These are phyloP conservation scores for Kurtzmaniella natalensis DNA, from an alignment of 1,139 yeast genomes.

Conservation along the genomic window DNA sequence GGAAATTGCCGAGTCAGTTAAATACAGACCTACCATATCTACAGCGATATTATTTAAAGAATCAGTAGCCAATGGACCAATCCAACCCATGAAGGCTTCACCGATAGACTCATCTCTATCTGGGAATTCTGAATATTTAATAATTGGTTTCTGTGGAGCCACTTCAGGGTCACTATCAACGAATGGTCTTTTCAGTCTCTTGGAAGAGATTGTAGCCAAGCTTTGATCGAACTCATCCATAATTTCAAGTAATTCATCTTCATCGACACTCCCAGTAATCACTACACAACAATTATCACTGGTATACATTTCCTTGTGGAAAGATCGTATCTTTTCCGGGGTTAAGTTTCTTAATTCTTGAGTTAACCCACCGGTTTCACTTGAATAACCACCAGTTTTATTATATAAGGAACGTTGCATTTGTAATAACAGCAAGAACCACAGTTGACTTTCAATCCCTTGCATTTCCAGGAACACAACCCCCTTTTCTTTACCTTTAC, in stretches of 20 bases:
- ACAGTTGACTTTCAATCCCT: conserved; percentile 80
- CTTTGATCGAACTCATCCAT: conserved; percentile 62
- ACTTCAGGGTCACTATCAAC: conserved; percentile 60
- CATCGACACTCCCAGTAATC: conserved; percentile 80
- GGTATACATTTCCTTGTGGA: conserved; percentile 68
- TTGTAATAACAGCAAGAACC: conserved; percentile 62
- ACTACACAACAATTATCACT: conserved; percentile 83
- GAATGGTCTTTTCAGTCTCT: conserved; percentile 58
- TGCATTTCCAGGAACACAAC: conserved; percentile 98
- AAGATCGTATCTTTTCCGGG: conserved; percentile 68
- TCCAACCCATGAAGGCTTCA: conserved; percentile 71
- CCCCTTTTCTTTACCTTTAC: conserved; percentile 87
- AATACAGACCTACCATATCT: conserved; percentile 68
- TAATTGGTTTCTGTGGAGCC: conserved; percentile 37
- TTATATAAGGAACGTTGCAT: conserved; percentile 60
- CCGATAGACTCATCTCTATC: conserved; percentile 87
- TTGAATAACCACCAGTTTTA: conserved; percentile 70
- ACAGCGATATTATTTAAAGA: conserved; percentile 58
- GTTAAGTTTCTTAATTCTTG: conserved; percentile 69
- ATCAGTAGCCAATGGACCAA: conserved; percentile 68
- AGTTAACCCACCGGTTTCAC: conserved; percentile 93
- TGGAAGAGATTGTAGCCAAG: conserved; percentile 32
- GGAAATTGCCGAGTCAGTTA: conserved; percentile 72
- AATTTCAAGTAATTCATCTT: conserved; percentile 56
- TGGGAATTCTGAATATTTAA: conserved; percentile 68